Percentiles rank a stretch among this genome's conserved stretches.
phyloP scores from a whole-genome alignment of 2,329 filamentous ascomycete species.

The Phialophora expanda region DNA sequence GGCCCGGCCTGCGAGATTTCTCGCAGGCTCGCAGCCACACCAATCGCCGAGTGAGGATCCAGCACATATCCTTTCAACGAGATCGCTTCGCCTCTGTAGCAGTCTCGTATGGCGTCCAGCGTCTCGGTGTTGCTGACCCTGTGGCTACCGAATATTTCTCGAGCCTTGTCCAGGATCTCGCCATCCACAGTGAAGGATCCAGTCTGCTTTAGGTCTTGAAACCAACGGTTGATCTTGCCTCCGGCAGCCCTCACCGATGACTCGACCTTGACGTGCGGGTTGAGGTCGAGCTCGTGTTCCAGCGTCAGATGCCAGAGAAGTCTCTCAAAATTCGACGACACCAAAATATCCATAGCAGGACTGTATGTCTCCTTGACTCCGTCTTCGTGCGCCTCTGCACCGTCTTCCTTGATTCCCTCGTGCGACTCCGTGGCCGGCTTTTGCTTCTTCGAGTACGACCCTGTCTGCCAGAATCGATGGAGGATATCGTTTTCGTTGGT shows the following conservation, averaged over 20 bases:
- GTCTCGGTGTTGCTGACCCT: constrained; percentile 69
- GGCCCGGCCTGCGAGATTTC: constrained; percentile 56
- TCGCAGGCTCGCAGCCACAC: constrained; percentile 74
- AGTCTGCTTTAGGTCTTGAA: constrained; percentile 76
- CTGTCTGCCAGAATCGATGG: constrained; percentile 90
- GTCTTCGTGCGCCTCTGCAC: constrained; percentile 66
- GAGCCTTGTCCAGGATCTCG: constrained; percentile 73
- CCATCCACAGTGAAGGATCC: constrained; percentile 82
- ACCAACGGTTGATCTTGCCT: constrained; percentile 78
- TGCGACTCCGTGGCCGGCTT: constrained; percentile 45
- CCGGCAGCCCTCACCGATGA: constrained; percentile 49
- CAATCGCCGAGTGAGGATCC: constrained; percentile 91
- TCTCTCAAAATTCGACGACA: constrained; percentile 95
- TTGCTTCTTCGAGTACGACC: constrained; percentile 82
- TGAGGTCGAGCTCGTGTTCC: constrained; percentile 59
- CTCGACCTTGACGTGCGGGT: constrained; percentile 34
- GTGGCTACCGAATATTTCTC: constrained; percentile 80
- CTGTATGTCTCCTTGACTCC: constrained; percentile 90
- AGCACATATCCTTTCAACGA: constrained; percentile 73
- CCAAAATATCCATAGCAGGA: constrained; percentile 97
- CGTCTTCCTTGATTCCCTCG: constrained; percentile 53
- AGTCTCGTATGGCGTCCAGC: constrained; percentile 66
- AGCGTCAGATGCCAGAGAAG: constrained; percentile 91
- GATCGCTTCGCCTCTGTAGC: constrained; percentile 55
- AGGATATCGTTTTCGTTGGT: constrained; percentile 99